Evolutionary conservation across 768 basidiomycete genomes (phyloP), one percentile per base, ranked within the genome.

Genomic region (Lactarius hengduanensis): DNA sequence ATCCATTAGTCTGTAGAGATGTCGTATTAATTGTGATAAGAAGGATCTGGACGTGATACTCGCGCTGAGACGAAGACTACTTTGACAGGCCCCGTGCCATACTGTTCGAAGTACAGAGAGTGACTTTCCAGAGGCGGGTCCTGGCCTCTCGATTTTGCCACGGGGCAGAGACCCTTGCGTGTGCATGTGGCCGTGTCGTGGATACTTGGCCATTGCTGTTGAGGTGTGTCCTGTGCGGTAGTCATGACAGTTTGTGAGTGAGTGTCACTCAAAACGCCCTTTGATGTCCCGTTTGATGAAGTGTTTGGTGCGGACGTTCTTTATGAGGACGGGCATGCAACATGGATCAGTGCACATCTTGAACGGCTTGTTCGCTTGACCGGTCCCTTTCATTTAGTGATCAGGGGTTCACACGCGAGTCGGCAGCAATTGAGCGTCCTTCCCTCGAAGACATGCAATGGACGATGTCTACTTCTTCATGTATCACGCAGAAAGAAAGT

Each of bases 1-100:
- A 62, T 81, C 80, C 73, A 88, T 90, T 67, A 92, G 70, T 4
- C 87, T 88, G 68, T 28, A n/a, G 18, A 20, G 30, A 20, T 18
- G 18, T 18, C 18, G n/a, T 6, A 36, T 60, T 15, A 59, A 56
- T 26, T 4, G n/a, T n/a, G 22, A n/a, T 7, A 53, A n/a, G 5
- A 18, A 41, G 41, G 28, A n/a, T 1, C n/a, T 7, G 9, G 30
- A 20, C 26, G 16, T 45, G 26, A 18, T 4, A 63, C 72, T 63
- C 54, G 79, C 83, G 92, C 92, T 90, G 91, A 92, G 70, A 94
- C 86, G 69, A 92, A 84, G 1, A 93, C 72, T 16, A 93, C 74
- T 71, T 90, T 91, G 67, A 81, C 79, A 11, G 81, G 81, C 0
- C 88, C 87, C 3, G 69, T 77, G 3, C 91, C 92, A 74, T 94